Conservation (phyloP, 2,329 filamentous ascomycete species). For the Dactylellina sp. region DNA sequence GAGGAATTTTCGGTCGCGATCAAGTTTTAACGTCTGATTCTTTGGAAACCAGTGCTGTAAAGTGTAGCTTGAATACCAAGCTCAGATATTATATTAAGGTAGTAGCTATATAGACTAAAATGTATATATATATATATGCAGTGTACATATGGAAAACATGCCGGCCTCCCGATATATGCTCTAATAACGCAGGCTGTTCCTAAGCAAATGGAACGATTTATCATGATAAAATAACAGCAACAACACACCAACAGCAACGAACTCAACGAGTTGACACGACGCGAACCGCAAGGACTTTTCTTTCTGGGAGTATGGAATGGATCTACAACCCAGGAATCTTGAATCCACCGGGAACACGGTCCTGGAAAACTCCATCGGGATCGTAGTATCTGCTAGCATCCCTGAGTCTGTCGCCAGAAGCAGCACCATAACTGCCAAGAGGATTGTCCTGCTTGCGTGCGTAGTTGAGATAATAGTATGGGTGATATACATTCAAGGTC, state of each 20-base stretch:
- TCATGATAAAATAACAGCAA: background rate
- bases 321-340: constrained; percentile 57
- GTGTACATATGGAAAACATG: constrained; percentile 2
- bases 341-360: constrained; percentile 61
- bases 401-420: constrained; percentile 60
- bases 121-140: background rate
- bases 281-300: background rate
- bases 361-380: constrained; percentile 61
- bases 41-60: no score
- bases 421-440: constrained; percentile 61
- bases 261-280: background rate
- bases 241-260: background rate
- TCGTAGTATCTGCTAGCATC: constrained; percentile 61
- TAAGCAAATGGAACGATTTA: background rate
- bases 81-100: background rate
- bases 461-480: constrained; percentile 63
- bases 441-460: constrained; percentile 61
- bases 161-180: background rate
- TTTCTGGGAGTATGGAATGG: background rate
- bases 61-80: background rate
- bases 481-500: constrained; percentile 58
- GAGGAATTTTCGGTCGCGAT: no score
- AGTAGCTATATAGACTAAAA: background rate
- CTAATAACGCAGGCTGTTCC: background rate
- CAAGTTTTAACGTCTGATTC: no score